Percentiles rank a stretch among this genome's conserved stretches.
phyloP scores from a whole-genome alignment of 2,329 filamentous ascomycete genomes.

The Aspergillus piperis region DNA sequence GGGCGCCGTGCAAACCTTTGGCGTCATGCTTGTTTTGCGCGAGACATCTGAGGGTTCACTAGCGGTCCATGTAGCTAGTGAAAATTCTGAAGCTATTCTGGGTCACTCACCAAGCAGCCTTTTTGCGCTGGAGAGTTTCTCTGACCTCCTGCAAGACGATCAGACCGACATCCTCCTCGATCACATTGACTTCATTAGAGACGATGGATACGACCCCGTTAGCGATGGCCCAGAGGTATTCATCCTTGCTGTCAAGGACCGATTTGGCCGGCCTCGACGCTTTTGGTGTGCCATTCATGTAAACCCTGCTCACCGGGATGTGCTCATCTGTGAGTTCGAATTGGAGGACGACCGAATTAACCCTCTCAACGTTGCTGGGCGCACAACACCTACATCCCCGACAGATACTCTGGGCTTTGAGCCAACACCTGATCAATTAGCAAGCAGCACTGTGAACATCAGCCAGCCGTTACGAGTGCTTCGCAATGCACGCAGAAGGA shows the following conservation, averaged over 20 bases:
- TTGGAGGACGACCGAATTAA: conserved; percentile 74
- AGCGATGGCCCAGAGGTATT: conserved; percentile 84
- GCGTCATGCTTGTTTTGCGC: conserved; percentile 71
- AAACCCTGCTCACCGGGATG: conserved; percentile 64
- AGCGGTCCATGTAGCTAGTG: conserved; percentile 72
- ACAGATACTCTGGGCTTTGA: conserved; percentile 67
- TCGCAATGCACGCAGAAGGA: conserved; percentile 71
- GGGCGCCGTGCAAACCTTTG: conserved; percentile 77
- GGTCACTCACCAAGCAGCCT: conserved; percentile 76
- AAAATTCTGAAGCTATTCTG: conserved; percentile 74
- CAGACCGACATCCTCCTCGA: conserved; percentile 81
- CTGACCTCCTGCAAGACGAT: conserved; percentile 81
- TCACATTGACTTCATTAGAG: conserved; percentile 83
- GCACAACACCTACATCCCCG: conserved; percentile 21
- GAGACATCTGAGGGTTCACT: conserved; percentile 66
- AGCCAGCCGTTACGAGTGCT: conserved; percentile 78
- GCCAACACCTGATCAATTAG: conserved; percentile 72
- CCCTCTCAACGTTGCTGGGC: conserved; percentile 26
- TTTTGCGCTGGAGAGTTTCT: conserved; percentile 73
- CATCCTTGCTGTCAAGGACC: conserved; percentile 68
- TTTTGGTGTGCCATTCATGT: conserved; percentile 88
- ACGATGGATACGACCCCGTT: conserved; percentile 74
- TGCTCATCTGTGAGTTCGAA: conserved; percentile 87
- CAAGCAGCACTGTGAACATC: conserved; percentile 72
- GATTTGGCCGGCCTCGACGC: conserved; percentile 60